Evolutionary conservation across 345 rosid genomes (phyloP), one percentile per base, ranked within the genome.

Genomic region (Streptanthus diversifolius): DNA sequence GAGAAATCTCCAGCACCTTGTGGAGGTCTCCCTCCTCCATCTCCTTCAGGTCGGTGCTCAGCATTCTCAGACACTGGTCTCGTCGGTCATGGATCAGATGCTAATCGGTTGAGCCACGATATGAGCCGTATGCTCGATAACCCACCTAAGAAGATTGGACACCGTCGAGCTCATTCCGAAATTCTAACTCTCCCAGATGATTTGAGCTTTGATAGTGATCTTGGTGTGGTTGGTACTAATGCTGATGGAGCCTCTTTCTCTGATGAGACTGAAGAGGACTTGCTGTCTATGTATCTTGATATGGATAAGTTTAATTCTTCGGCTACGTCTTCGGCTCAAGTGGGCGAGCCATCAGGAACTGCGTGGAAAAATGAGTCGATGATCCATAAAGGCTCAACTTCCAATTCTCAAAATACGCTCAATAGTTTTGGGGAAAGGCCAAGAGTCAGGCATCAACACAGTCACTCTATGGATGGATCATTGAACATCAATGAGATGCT

Each of bases 121-220:
- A 81, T 92, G 33, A 90, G 93, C 79, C 85, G 86, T 74, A 88
- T 95, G 98, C 79, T 88, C 1, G 98, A 92, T 77, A 84, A 88
- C 37, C 98, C 98, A 17, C 86, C 85, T 0, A 92, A 82, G 93
- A 87, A 87, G 41, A 39, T 83, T 33, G 96, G 99, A n/a, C 99
- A 95, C 17, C 92, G 99, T 19, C 87, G 99, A 27, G 93, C 97
- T 49, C 98, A 91, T 74, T 95, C 99, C 0, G 99, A 95, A 57
- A 92, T 95, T 71, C 89, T 95, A 15, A 90, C 87, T 47, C 91
- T 88, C 9, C 97, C 99, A 27, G 97, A 92, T 73, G 98, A 92
- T 80, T 83, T 95, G 41, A 87, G 89, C 82, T 88, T 95, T 57
- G 92, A 92, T 66, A 82, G 90, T 80, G 99, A 90, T 80, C 92